These are phyloP conservation scores for Hymenoscyphus infarciens DNA, from an alignment of 2,329 filamentous ascomycete species.

Conservation along the genomic window DNA sequence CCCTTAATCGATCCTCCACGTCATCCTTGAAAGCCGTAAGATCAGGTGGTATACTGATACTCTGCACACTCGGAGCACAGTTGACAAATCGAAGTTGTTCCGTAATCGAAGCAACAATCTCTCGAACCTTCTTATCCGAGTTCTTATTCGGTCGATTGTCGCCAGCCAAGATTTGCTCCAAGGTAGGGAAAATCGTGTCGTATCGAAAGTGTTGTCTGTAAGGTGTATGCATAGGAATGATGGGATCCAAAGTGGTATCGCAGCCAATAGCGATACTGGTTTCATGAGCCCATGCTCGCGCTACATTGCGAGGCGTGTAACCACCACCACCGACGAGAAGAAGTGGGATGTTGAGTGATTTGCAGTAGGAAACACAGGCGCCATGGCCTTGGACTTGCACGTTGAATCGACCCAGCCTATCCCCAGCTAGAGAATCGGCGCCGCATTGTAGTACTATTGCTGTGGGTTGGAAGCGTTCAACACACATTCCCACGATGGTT, in stretches of 20 bases:
- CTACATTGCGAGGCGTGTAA: slow-evolving; percentile 95
- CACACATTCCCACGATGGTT: slow-evolving; percentile 70
- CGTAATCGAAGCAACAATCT: slow-evolving; percentile 72
- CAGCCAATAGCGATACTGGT: slow-evolving; percentile 83
- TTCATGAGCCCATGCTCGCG: slow-evolving; percentile 94
- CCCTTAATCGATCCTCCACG: slow-evolving; percentile 63
- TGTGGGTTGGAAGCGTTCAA: slow-evolving; percentile 79
- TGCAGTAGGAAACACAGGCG: slow-evolving; percentile 85
- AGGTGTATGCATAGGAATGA: slow-evolving; percentile 75
- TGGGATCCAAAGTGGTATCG: slow-evolving; percentile 64
- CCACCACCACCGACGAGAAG: slow-evolving; percentile 92
- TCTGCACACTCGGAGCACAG: slow-evolving; percentile 82
- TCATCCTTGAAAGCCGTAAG: slow-evolving; percentile 64
- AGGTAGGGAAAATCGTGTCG: slow-evolving; percentile 80
- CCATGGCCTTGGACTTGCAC: slow-evolving; percentile 94
- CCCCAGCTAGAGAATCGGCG: slow-evolving; percentile 89
- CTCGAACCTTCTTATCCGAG: slow-evolving; percentile 68
- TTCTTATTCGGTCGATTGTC: slow-evolving; percentile 74
- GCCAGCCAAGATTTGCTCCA: slow-evolving; percentile 62
- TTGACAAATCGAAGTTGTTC: slow-evolving; percentile 86
- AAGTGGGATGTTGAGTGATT: slow-evolving; percentile 73
- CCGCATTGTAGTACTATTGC: slow-evolving; percentile 95
- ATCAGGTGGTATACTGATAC: slow-evolving; percentile 75
- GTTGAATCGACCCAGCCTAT: slow-evolving; percentile 92
- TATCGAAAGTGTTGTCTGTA: slow-evolving; percentile 87